Evolutionary conservation across 768 basidiomycete species (phyloP).

Genomic region (Coprinopsis strossmayeri): DNA sequence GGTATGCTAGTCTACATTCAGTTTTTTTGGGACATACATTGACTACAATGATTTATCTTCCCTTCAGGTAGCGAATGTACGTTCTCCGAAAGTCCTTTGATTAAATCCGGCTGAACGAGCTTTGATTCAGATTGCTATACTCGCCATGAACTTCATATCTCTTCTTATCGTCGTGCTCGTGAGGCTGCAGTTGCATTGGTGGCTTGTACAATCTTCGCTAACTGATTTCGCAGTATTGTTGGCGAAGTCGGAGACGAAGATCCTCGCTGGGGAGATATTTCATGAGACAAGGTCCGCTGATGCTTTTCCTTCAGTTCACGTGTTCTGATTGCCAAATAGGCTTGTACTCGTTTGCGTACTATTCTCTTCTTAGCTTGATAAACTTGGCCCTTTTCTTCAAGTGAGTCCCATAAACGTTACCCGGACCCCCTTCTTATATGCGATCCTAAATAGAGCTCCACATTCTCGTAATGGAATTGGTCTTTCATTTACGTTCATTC

Average conservation of each 20-base stretch:
- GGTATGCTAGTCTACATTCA: constrained; percentile 18
- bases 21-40: constrained; percentile 19
- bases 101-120: background rate
- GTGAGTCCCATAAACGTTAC: constrained; percentile 22
- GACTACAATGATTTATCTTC: background rate
- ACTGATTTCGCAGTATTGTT: constrained; percentile 20
- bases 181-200: constrained; percentile 5
- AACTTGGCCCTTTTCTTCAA: constrained; percentile 27
- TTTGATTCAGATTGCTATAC: constrained; percentile 24
- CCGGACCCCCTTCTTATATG: too few relatives aligned
- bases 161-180: constrained; percentile 28
- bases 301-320: background rate
- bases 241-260: constrained; percentile 12
- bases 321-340: constrained; percentile 17
- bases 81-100: background rate
- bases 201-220: background rate
- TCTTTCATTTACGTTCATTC: constrained; percentile 28
- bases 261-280: constrained; percentile 26
- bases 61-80: background rate
- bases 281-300: constrained; percentile 26
- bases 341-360: constrained; percentile 24
- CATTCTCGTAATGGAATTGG: too few relatives aligned
- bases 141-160: constrained; percentile 32
- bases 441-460: too few relatives aligned
- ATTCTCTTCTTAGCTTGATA: constrained; percentile 23